Percentiles rank a stretch among this genome's conserved stretches.
Conservation (phyloP, 257 asterid species). For the Fraxinus excelsior region DNA sequence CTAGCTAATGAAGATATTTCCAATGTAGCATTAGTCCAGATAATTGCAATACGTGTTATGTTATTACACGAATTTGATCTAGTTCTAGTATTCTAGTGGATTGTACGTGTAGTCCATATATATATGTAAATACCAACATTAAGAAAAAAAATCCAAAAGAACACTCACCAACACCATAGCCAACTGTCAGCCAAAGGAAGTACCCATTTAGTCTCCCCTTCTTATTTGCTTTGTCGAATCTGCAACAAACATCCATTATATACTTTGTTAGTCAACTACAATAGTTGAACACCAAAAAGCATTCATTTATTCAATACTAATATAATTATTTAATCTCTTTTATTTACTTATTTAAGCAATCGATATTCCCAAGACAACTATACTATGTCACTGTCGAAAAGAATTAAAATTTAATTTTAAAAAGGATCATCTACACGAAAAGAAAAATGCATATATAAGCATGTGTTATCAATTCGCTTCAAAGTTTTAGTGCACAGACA, state of each 20-base stretch:
- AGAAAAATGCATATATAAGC: neutral
- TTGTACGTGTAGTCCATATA: neutral
- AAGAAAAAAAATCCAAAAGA: constrained; percentile 21
- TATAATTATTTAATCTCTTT: constrained; percentile 1
- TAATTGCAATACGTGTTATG: neutral
- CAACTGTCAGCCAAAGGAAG: constrained; percentile 78
- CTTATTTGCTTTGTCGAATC: constrained; percentile 85
- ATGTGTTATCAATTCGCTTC: neutral
- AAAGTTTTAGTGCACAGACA: neutral
- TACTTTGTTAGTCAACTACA: constrained; percentile 21
- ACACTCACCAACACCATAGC: constrained; percentile 86
- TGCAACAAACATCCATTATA: constrained; percentile 34
- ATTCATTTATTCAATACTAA: neutral
- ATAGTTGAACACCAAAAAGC: neutral
- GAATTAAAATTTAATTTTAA: neutral
- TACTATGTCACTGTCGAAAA: neutral
- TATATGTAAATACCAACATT: constrained; percentile 4
- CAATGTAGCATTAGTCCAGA: neutral
- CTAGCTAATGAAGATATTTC: constrained; percentile 2
- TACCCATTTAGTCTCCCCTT: constrained; percentile 72
- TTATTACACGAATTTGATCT: constrained; percentile 1
- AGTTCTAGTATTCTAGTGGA: constrained; percentile 3
- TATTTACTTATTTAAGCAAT: neutral
- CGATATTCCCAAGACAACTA: neutral
- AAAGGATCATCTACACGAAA: neutral